These are phyloP conservation scores for Zygosaccharomyces lentus DNA, from an alignment of 805 yeast species.

Conservation along the genomic window DNA sequence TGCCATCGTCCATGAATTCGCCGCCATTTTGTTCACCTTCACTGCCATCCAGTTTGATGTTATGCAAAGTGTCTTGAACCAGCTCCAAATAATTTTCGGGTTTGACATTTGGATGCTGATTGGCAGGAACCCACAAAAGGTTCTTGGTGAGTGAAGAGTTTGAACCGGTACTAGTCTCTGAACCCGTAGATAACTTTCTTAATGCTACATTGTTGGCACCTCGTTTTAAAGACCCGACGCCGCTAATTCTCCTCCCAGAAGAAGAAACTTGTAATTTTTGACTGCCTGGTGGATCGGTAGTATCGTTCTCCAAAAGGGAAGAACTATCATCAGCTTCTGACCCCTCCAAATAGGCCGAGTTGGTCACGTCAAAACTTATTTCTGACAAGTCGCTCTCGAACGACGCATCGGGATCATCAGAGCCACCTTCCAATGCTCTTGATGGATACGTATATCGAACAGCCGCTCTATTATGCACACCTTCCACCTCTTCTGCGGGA, in stretches of 20 bases:
- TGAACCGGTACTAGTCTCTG: slow-evolving; percentile 5
- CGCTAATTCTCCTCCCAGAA: slow-evolving; percentile 22
- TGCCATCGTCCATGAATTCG: slow-evolving; percentile 4
- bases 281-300: background rate
- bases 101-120: slow-evolving; percentile 88
- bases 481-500: slow-evolving; percentile 6
- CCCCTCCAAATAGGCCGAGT: slow-evolving; percentile 26
- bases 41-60: slow-evolving; percentile 23
- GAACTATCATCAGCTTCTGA: slow-evolving; percentile 2
- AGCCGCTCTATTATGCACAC: slow-evolving; percentile 5
- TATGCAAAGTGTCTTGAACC: slow-evolving; percentile 45
- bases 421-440: slow-evolving; percentile 3
- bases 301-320: background rate
- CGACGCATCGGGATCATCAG: slow-evolving; percentile 3
- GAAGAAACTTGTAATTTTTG: slow-evolving; percentile 5
- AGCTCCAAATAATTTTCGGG: slow-evolving; percentile 79
- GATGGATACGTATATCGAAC: slow-evolving; percentile 4
- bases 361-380: slow-evolving; percentile 30
- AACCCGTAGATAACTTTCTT: slow-evolving; percentile 8
- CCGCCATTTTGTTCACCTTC: slow-evolving; percentile 20
- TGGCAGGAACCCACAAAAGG: slow-evolving; percentile 93
- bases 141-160: slow-evolving; percentile 37
- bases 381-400: slow-evolving; percentile 13
- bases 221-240: slow-evolving; percentile 24
- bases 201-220: slow-evolving; percentile 16